Percentiles rank a stretch among this genome's conserved stretches.
phyloP scores from a whole-genome alignment of 495 filamentous ascomycete genomes.

The Chlorociboria aeruginascens region DNA sequence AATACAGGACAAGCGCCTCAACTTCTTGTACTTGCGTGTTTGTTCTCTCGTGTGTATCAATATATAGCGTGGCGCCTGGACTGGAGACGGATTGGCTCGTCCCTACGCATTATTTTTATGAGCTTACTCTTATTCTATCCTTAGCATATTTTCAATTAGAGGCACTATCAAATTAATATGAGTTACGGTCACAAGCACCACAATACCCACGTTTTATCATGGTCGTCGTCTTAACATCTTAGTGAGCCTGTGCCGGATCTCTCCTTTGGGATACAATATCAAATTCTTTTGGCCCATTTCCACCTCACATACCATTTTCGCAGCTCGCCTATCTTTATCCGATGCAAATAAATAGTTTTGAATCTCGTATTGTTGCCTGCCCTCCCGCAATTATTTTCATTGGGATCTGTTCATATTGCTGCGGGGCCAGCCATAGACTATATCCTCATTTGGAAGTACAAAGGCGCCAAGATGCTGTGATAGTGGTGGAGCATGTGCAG shows the following conservation, averaged over 20 bases:
- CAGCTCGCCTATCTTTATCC: slow-evolving; percentile 14
- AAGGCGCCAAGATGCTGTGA: background rate
- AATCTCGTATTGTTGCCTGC: slow-evolving; percentile 10
- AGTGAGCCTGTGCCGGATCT: background rate
- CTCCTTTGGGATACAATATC: background rate
- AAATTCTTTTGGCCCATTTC: background rate
- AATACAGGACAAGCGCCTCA: background rate
- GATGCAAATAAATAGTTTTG: slow-evolving; percentile 1
- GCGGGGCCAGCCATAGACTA: slow-evolving; percentile 1
- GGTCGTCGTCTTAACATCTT: background rate
- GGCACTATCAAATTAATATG: slow-evolving; percentile 6
- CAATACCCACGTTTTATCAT: slow-evolving; percentile 10
- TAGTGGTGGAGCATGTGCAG: background rate
- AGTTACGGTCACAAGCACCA: slow-evolving; percentile 11
- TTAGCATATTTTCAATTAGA: slow-evolving; percentile 10
- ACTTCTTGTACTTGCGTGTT: background rate
- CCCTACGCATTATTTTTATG: slow-evolving; percentile 1
- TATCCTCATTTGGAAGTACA: background rate
- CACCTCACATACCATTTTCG: background rate
- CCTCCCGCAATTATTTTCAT: slow-evolving; percentile 1
- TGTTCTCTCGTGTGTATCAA: background rate
- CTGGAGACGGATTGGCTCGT: background rate
- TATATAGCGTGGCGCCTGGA: slow-evolving; percentile 6
- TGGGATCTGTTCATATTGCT: slow-evolving; percentile 6
- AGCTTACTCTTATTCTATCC: slow-evolving; percentile 12